These are phyloP conservation scores for Coemansia sp. DNA, from an alignment of 371 early-diverging fungal genomes.

Conservation along the genomic window DNA sequence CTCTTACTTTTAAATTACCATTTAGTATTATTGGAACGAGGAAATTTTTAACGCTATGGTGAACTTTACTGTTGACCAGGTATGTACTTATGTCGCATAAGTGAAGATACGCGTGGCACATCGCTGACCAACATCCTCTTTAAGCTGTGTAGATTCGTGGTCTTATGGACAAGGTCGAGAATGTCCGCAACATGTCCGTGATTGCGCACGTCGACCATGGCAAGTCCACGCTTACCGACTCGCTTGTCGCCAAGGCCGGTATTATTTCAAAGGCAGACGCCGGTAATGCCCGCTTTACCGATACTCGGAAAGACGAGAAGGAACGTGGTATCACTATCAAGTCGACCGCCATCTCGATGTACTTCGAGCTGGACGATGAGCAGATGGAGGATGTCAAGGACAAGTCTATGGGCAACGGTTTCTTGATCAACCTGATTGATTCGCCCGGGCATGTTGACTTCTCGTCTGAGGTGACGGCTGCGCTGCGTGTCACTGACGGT, in stretches of 20 bases:
- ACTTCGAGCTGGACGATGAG: constrained; percentile 88
- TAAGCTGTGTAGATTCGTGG: constrained; percentile 57
- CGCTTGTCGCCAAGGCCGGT: constrained; percentile 97
- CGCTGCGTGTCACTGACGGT: constrained; percentile 99
- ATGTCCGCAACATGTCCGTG: constrained; percentile 99
- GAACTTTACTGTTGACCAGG: constrained; percentile 50
- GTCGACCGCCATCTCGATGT: constrained; percentile 99
- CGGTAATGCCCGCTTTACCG: constrained; percentile 98
- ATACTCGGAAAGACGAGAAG: constrained; percentile 98
- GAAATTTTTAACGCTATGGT: too few relatives aligned
- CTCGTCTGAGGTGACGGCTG: constrained; percentile 99
- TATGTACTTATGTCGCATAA: constrained; percentile 4
- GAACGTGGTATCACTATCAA: constrained; percentile 99
- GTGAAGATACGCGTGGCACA: too few relatives aligned
- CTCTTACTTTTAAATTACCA: too few relatives aligned
- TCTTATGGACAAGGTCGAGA: constrained; percentile 68
- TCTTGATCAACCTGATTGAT: constrained; percentile 99
- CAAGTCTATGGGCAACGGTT: constrained; percentile 87
- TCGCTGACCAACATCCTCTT: too few relatives aligned
- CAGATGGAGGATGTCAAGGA: constrained; percentile 88
- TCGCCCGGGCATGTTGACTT: constrained; percentile 99
- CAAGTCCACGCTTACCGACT: constrained; percentile 96
- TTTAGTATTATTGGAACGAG: too few relatives aligned
- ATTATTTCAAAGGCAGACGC: constrained; percentile 96
- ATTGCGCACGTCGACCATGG: constrained; percentile 99